Percentiles rank a stretch among this genome's conserved stretches.
These are phyloP conservation scores for Epichloe festucae DNA, from an alignment of 2,329 filamentous ascomycete genomes.

Conservation along the genomic window DNA sequence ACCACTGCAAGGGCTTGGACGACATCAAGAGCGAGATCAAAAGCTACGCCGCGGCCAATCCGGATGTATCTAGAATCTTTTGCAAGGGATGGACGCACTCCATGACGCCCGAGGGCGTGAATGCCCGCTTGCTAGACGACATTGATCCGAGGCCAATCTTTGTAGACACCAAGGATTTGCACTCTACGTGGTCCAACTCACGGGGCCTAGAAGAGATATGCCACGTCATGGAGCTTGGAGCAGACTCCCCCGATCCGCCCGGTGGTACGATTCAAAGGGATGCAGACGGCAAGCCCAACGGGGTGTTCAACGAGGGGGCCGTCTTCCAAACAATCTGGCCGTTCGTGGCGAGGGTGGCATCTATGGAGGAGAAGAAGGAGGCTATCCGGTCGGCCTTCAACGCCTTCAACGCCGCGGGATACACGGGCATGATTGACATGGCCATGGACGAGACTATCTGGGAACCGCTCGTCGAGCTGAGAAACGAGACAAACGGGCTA, in stretches of 20 bases:
- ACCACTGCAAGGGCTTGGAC: constrained; percentile 31
- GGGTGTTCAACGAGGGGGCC: constrained; percentile 38
- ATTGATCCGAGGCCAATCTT: constrained; percentile 41
- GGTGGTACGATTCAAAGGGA: constrained; percentile 41
- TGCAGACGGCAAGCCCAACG: constrained; percentile 31
- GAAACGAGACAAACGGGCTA: constrained; percentile 17
- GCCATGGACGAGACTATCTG: constrained; percentile 47
- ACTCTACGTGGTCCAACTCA: constrained; percentile 43
- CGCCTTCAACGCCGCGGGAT: constrained; percentile 38
- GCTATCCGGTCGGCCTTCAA: constrained; percentile 34
- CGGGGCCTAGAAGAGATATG: constrained; percentile 33
- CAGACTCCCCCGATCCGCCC: constrained; percentile 30
- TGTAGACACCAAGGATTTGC: constrained; percentile 43
- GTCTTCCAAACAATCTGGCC: constrained; percentile 43
- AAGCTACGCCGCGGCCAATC: constrained; percentile 32
- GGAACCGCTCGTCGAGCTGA: constrained; percentile 35
- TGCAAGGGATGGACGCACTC: constrained; percentile 44
- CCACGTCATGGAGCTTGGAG: constrained; percentile 25
- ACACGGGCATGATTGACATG: constrained; percentile 45
- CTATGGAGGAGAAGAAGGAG: constrained; percentile 33
- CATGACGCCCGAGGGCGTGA: constrained; percentile 31
- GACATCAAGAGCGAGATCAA: constrained; percentile 36
- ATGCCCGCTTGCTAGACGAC: constrained; percentile 33
- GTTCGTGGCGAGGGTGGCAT: constrained; percentile 33
- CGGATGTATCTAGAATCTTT: constrained; percentile 34